phyloP scores from a whole-genome alignment of 805 yeast genomes.

The Wickerhamomyces chaumierensis region DNA sequence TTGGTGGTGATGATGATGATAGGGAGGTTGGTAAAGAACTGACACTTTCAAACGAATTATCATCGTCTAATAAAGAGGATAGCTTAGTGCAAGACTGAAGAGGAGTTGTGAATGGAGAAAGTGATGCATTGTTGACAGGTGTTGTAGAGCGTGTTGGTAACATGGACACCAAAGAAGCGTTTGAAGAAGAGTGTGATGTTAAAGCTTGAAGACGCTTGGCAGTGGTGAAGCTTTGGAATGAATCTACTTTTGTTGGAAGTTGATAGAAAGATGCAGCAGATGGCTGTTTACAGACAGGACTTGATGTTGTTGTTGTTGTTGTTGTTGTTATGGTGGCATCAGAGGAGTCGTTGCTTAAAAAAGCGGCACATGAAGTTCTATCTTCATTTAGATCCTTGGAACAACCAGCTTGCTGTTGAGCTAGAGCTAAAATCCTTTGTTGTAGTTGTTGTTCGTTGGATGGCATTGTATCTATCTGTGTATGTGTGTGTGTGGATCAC shows the following conservation, averaged over 20 bases:
- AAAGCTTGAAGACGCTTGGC: neutral
- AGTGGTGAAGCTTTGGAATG: neutral
- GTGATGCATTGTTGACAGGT: neutral
- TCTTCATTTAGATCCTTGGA: no score
- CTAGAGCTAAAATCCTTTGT: neutral
- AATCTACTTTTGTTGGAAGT: neutral
- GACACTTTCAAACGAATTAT: no score
- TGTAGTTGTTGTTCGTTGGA: neutral
- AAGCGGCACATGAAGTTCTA: no score
- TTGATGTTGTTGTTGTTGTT: no score
- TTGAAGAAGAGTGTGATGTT: neutral
- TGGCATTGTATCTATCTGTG: neutral
- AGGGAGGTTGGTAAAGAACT: no score
- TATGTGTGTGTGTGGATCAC: no score
- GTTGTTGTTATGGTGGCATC: no score
- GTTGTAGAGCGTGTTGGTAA: neutral
- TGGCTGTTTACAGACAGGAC: neutral
- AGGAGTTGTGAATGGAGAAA: neutral
- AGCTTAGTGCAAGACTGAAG: no score
- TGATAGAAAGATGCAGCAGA: neutral
- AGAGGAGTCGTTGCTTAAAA: no score
- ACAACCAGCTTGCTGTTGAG: neutral
- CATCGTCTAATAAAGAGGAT: no score
- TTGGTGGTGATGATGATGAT: neutral
- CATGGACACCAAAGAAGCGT: neutral